Evolutionary conservation across 768 basidiomycete genomes (phyloP).

Genomic region (Rhizopogon vesiculosus): DNA sequence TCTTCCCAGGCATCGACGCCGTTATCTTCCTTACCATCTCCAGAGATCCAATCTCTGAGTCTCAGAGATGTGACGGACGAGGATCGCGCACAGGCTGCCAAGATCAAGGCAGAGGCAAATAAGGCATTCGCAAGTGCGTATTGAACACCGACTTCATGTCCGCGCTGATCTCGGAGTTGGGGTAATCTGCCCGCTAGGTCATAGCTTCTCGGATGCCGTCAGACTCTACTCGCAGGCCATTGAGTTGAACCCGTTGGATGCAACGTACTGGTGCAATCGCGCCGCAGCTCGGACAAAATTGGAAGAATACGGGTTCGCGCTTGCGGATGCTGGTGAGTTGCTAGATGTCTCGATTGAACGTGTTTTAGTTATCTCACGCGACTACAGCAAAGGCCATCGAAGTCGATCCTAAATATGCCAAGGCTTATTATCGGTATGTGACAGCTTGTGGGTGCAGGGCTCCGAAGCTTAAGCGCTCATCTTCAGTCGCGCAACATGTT

Average conservation of each 20-base stretch:
- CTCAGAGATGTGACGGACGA: constrained; percentile 63
- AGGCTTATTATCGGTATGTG: constrained; percentile 78
- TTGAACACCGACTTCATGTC: neutral
- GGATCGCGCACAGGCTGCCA: constrained; percentile 61
- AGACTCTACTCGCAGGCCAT: constrained; percentile 82
- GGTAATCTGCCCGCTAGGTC: constrained; percentile 34
- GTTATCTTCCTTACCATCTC: constrained; percentile 55
- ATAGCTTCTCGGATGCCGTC: constrained; percentile 75
- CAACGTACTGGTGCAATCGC: constrained; percentile 92
- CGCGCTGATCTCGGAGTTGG: neutral
- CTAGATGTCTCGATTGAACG: neutral
- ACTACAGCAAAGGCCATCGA: constrained; percentile 74
- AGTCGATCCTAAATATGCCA: constrained; percentile 85
- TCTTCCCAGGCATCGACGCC: constrained; percentile 49
- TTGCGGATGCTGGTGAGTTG: constrained; percentile 77
- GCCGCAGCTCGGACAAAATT: constrained; percentile 91
- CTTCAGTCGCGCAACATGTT: constrained; percentile 78
- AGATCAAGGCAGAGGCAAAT: constrained; percentile 84
- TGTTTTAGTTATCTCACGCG: constrained; percentile 2
- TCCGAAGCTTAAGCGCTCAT: neutral
- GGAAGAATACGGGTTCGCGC: constrained; percentile 91
- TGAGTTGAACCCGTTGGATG: constrained; percentile 80
- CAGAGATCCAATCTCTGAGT: constrained; percentile 47
- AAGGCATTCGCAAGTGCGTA: constrained; percentile 72
- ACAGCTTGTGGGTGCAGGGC: neutral